Base-by-base conservation (phyloP, 139 green algal genomes). In the Chlorella sp. region DNA sequence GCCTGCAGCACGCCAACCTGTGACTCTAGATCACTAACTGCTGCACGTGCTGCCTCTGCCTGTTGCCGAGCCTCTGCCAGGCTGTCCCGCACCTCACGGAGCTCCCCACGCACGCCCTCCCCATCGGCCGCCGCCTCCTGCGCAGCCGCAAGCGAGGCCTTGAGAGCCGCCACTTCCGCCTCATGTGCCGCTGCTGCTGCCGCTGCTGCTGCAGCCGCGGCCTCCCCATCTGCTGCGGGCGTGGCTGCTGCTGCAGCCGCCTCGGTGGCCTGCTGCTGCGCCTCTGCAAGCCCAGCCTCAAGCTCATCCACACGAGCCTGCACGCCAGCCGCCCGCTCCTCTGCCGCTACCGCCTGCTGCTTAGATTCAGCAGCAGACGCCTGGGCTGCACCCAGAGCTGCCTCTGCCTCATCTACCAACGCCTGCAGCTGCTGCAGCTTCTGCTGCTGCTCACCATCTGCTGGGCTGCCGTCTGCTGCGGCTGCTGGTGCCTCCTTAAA, bases 381-480 rank as follows among this genome's bases (percentile, higher is more conserved):
- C 40, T 82, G 64, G 22, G 85, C 69, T 16, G 64, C 83, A 14
- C 24, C 83, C 64, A 87, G 37, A 21, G 57, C 57, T n/a, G 61
- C 61, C 60, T 61, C 22, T 7, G 37, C 64, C 40, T n/a, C 69
- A 68, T 53, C 69, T 32, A 81, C 69, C 5, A 48, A 32, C 0
- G 5, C 40, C 32, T 89, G 69, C 85, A 73, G 85, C 30, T 83
- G 85, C 39, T 82, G 85, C 85, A 77, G 26, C 37, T 81, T 28
- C 37, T 80, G 28, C 26, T 40, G 22, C 34, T 68, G 39, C 7
- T 81, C 37, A 21, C 12, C 66, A 4, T 24, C 83, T 66, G 61
- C 36, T 2, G 21, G 15, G 11, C 34, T 28, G 1, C 16, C 61
- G 30, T 39, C 32, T n/a, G 26, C 57, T 34, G 22, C 24, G 11